Evolutionary conservation across 2,329 filamentous ascomycete genomes (phyloP), one percentile per base, ranked within the genome.

Genomic region (Elsinoe ampelina): DNA sequence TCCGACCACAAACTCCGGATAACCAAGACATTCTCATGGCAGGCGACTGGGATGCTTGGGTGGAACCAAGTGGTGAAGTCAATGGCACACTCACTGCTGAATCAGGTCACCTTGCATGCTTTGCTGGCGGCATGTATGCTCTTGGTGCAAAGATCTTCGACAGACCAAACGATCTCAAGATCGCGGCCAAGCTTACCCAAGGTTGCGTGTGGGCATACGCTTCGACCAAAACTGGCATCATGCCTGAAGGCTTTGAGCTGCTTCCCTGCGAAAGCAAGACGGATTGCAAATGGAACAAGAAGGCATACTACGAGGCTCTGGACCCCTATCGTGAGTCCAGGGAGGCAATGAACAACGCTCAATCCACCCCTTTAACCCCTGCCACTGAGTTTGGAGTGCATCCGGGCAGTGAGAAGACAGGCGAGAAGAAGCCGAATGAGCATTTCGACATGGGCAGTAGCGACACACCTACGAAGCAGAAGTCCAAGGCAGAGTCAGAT

Each of bases 21-120:
- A 75, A 80, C 55, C 80, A 80, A 54, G 81, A 92, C 59, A 80
- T 93, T n/a, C 77, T 93, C 2, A 82, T 93, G 59, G 81, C 87
- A 0, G 85, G 86, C 20, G 83, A 82, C 5, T 66, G 65, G 3
- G 38, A 39, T 1, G 59, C 58, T 1, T 57, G 45, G 13, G 15
- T 41, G 17, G 51, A 57, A 5, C 38, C 13, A 0, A 32, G 47
- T 12, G 61, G 68, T 1, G 65, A 65, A 2, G 51, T 65, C 17
- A 73, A 67, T 47, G 76, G 78, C 8, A 68, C 64, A 1, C 66
- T 75, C 11, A 68, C 72, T 12, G 65, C 77, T 0, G 70, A 75
- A 58, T 72, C 68, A 15, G 75, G 78, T 58, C 77, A 81, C 65
- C 70, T 80, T 6, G 70, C 73, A 3, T 82, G 79, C 61, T 81